Evolutionary conservation across 2,329 filamentous ascomycete genomes (phyloP), one percentile per base, ranked within the genome.

Genomic region (Thielaviopsis punctulata): DNA sequence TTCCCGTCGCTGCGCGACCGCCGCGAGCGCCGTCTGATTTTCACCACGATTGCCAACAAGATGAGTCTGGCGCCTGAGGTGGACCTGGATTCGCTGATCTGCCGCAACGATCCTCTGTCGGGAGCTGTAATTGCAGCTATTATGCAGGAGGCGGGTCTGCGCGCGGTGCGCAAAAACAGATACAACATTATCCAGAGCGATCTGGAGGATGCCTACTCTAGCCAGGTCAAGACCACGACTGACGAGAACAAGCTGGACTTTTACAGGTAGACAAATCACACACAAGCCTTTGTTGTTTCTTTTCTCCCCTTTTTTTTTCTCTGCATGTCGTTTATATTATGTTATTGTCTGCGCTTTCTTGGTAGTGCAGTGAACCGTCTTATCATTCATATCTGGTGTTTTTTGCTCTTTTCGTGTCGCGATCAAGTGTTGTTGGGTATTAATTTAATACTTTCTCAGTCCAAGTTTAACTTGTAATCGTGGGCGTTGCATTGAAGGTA

Each of bases 121-220:
- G 92, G 92, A 61, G 92, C 92, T 53, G 83, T 98, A 60, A 98
- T 98, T 65, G 89, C 92, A 47, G 92, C 92, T 49, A 95, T 98
- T 65, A 98, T 98, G 92, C 92, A 98, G 68, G 92, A 98, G 70
- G 92, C 92, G 27, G 92, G 92, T 59, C 74, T 98, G 60, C 79
- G 89, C 59, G 90, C 90, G 23, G 90, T 96, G 58, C 78, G 90
- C 62, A 96, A 95, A 80, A 96, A 98, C 70, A 76, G 92, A 62
- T 98, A 98, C 71, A 96, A 98, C 69, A 98, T 98, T 66, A 96
- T 98, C 62, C 92, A 98, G 73, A 80, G 77, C 57, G 92, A 98
- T 69, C 72, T 98, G 57, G 92, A 98, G 68, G 92, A 96, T 67
- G 92, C 92, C 45, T 98, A 98, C 68, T 89, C 88, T 39, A 86